These are phyloP conservation scores for Debaryomyces tyrocola DNA, from an alignment of 805 yeast species.

Conservation along the genomic window DNA sequence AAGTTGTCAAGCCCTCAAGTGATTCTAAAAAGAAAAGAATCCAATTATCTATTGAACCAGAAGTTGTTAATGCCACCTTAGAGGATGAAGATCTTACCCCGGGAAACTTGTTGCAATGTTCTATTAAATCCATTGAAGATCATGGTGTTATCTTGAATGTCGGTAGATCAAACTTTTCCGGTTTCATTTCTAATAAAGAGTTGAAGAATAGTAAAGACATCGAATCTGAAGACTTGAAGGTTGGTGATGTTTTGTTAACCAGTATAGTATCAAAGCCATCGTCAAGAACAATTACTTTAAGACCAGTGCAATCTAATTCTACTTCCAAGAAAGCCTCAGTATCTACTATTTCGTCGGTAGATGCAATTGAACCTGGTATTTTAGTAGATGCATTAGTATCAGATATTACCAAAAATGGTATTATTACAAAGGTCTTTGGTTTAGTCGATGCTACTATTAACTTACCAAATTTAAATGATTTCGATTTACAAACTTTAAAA, in stretches of 20 bases:
- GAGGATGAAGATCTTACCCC: slow-evolving; percentile 62
- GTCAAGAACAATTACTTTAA: slow-evolving; percentile 59
- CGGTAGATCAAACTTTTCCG: slow-evolving; percentile 59
- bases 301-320: slow-evolving; percentile 40
- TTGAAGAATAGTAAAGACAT: slow-evolving; percentile 38
- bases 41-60: slow-evolving; percentile 73
- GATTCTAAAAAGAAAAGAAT: slow-evolving; percentile 60
- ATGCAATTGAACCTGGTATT: slow-evolving; percentile 84
- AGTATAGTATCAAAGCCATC: slow-evolving; percentile 47
- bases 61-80: slow-evolving; percentile 60
- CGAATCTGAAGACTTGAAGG: slow-evolving; percentile 34
- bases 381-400: slow-evolving; percentile 71
- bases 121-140: slow-evolving; percentile 82
- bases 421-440: slow-evolving; percentile 73
- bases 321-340: slow-evolving; percentile 49
- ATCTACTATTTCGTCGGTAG: slow-evolving; percentile 65
- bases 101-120: slow-evolving; percentile 71
- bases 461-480: slow-evolving; percentile 60
- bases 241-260: slow-evolving; percentile 72
- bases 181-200: slow-evolving; percentile 76
- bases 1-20: slow-evolving; percentile 57
- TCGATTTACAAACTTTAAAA: slow-evolving; percentile 47
- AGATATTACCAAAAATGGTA: slow-evolving; percentile 59
- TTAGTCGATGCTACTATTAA: slow-evolving; percentile 70
- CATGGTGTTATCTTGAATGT: slow-evolving; percentile 81